A percentile compares a stretch with the other conserved stretches of the same genome.
Evolutionary conservation across 1,284 basidiomycete species (phyloP).

Genomic region (Taiwanofungus camphoratus): DNA sequence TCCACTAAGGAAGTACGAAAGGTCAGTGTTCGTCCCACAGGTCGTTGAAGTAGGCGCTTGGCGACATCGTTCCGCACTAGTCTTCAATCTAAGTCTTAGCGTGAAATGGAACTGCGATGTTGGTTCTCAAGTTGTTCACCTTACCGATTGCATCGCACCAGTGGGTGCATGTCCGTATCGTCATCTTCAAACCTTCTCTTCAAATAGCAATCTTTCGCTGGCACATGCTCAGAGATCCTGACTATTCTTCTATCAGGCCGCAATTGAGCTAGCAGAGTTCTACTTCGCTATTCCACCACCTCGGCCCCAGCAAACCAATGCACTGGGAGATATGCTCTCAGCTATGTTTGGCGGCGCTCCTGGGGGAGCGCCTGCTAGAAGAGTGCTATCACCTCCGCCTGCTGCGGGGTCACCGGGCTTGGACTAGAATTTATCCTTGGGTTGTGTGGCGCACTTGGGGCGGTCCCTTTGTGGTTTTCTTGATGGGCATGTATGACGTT

Average conservation of each 20-base stretch:
- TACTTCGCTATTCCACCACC: constrained; percentile 82
- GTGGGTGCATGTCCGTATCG: background rate
- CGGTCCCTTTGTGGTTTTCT: too few species aligned
- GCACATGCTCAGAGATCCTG: constrained; percentile 9
- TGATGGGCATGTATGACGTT: too few species aligned
- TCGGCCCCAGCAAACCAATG: constrained; percentile 63
- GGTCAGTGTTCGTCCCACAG: constrained; percentile 38
- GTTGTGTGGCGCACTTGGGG: constrained; percentile 56
- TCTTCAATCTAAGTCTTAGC: constrained; percentile 10
- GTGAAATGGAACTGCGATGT: too few species aligned
- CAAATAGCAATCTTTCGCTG: constrained; percentile 12
- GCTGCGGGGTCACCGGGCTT: constrained; percentile 28
- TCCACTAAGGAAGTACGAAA: constrained; percentile 67
- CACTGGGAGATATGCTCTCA: constrained; percentile 79
- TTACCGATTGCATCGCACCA: too few species aligned
- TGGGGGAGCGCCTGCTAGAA: constrained; percentile 27
- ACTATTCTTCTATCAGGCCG: constrained; percentile 19
- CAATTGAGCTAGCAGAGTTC: constrained; percentile 56
- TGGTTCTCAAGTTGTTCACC: too few species aligned
- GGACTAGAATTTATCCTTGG: constrained; percentile 45
- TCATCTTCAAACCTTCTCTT: constrained; percentile 9
- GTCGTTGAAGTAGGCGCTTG: background rate
- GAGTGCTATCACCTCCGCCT: constrained; percentile 37
- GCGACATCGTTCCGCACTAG: constrained; percentile 3
- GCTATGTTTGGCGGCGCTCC: constrained; percentile 66